phyloP scores from a whole-genome alignment of 179 eudicot genomes.

The Amaranthus tricolor region DNA sequence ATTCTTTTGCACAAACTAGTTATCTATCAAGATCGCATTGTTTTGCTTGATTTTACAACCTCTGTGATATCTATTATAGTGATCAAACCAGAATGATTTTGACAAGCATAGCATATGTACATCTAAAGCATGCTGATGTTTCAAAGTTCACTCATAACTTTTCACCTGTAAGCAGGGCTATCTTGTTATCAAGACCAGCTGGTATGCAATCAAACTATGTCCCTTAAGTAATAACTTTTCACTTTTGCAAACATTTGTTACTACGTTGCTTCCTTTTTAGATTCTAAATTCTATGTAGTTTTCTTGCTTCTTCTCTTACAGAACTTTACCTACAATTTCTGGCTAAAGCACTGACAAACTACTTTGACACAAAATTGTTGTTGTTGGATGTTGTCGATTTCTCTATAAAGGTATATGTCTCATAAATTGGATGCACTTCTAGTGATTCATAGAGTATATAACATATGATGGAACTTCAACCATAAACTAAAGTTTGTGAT shows the following conservation, averaged over 20 bases:
- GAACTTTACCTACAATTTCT: constrained; percentile 83
- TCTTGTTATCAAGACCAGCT: constrained; percentile 89
- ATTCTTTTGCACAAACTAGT: too few species aligned
- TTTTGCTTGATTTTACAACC: constrained; percentile 2
- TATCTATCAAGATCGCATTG: background rate
- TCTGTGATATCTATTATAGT: constrained; percentile 44
- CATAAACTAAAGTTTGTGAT: too few species aligned
- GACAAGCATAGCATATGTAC: constrained; percentile 92
- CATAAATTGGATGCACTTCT: too few species aligned
- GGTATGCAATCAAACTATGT: constrained; percentile 48
- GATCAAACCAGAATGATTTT: constrained; percentile 68
- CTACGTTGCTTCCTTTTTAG: background rate
- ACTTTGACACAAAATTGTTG: constrained; percentile 80
- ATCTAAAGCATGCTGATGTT: constrained; percentile 77
- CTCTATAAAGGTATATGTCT: constrained; percentile 59
- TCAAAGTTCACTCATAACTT: constrained; percentile 92
- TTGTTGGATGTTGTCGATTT: constrained; percentile 75
- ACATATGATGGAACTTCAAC: too few species aligned
- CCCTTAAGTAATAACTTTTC: too few species aligned
- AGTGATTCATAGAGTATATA: too few species aligned
- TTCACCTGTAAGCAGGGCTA: constrained; percentile 86
- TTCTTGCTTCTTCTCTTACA: constrained; percentile 26
- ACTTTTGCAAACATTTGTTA: background rate
- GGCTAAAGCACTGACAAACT: constrained; percentile 82
- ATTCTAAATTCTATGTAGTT: constrained; percentile 14